Evolutionary conservation across 1,284 basidiomycete species (phyloP).

Genomic region (Inonotus obliquus): DNA sequence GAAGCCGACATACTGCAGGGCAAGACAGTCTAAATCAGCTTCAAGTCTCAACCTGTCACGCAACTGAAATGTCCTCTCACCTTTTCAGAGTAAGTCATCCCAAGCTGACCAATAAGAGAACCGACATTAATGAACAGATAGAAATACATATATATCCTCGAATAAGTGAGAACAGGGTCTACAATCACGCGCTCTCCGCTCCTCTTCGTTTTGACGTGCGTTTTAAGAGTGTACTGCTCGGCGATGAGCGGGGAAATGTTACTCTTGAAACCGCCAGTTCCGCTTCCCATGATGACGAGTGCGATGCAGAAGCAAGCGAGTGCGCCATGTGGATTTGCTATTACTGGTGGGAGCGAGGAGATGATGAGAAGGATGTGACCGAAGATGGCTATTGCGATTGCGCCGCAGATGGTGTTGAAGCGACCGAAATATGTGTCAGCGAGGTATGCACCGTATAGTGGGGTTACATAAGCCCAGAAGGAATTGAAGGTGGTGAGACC

Average conservation of each 20-base stretch:
- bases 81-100: constrained; percentile 73
- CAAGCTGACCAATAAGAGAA: constrained; percentile 63
- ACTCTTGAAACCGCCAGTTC: constrained; percentile 78
- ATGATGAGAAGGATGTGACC: constrained; percentile 76
- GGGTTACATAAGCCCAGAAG: constrained; percentile 60
- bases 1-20: constrained; percentile 58
- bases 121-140: constrained; percentile 80
- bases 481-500: constrained; percentile 64
- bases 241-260: constrained; percentile 79
- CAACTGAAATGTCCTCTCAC: constrained; percentile 27
- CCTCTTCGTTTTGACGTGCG: constrained; percentile 47
- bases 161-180: constrained; percentile 70
- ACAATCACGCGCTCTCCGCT: constrained; percentile 77
- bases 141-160: constrained; percentile 76
- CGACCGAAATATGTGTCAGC: constrained; percentile 75
- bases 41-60: neutral
- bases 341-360: constrained; percentile 66
- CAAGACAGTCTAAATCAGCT: neutral
- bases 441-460: constrained; percentile 62
- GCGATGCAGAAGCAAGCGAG: constrained; percentile 63
- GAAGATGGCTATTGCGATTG: constrained; percentile 50
- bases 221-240: constrained; percentile 64
- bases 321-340: constrained; percentile 51
- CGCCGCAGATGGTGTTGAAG: constrained; percentile 66
- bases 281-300: constrained; percentile 62